These are phyloP conservation scores for Kluyveromyces nonfermentans DNA, from an alignment of 805 yeast genomes.

Conservation along the genomic window DNA sequence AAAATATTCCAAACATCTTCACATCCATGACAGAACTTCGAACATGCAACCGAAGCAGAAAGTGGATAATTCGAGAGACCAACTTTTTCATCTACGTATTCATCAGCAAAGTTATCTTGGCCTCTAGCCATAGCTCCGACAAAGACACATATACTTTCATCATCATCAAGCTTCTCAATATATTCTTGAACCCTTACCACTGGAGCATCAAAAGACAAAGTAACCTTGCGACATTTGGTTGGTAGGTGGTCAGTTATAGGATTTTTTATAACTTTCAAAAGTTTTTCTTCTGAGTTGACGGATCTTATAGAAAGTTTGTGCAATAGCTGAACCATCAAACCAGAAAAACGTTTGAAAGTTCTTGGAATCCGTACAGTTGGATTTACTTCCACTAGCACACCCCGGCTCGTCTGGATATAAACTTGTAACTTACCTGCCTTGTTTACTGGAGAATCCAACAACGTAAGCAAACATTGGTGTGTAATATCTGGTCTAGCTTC, in stretches of 20 bases:
- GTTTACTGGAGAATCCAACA: conserved; percentile 94
- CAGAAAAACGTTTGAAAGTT: conserved; percentile 95
- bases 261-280: conserved; percentile 88
- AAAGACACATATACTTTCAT: conserved; percentile 93
- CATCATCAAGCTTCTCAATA: conserved; percentile 65
- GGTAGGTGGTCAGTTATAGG: conserved; percentile 97
- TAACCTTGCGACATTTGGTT: conserved; percentile 87
- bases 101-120: conserved; percentile 94
- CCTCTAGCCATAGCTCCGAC: conserved; percentile 99
- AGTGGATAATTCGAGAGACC: conserved; percentile 93
- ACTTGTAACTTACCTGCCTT: conserved; percentile 96
- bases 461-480: conserved; percentile 90
- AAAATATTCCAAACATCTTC: conserved; percentile 94
- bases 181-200: conserved; percentile 84
- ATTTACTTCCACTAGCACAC: conserved; percentile 89
- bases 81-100: conserved; percentile 89
- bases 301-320: conserved; percentile 90
- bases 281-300: conserved; percentile 89
- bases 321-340: conserved; percentile 92
- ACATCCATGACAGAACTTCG: conserved; percentile 96
- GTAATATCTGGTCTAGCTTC: conserved; percentile 99
- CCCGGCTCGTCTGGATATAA: conserved; percentile 90
- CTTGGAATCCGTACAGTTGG: conserved; percentile 96
- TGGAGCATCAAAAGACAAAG: conserved; percentile 86
- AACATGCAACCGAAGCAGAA: conserved; percentile 96